Conservation (phyloP, 78 protist genomes). For the Speleostelium caveatum region DNA sequence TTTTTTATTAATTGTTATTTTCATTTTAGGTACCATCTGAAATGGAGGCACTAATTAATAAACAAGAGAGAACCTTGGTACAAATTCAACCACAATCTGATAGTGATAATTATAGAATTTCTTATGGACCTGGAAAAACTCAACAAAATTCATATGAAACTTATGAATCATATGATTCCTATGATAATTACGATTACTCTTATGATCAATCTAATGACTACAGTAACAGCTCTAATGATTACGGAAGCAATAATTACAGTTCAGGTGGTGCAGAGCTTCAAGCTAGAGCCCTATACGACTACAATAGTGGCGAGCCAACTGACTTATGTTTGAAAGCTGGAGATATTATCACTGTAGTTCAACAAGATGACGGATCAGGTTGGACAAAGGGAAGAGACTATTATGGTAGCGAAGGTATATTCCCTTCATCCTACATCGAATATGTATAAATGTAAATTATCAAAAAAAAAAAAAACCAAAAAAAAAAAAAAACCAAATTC, state of each 20-base stretch:
- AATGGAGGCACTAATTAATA: constrained; percentile 58
- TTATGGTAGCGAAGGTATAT: constrained; percentile 60
- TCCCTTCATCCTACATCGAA: constrained; percentile 41
- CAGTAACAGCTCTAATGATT: constrained; percentile 2
- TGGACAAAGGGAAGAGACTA: constrained; percentile 72
- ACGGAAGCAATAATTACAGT: background rate
- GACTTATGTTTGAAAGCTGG: constrained; percentile 62
- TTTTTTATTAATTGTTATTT: background rate
- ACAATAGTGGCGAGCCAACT: constrained; percentile 52
- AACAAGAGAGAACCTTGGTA: constrained; percentile 76
- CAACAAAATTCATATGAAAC: constrained; percentile 5
- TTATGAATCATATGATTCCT: constrained; percentile 40
- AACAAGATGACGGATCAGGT: constrained; percentile 77
- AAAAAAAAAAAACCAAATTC: background rate
- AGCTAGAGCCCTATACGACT: constrained; percentile 74
- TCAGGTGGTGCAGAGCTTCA: constrained; percentile 49
- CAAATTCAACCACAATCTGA: constrained; percentile 79
- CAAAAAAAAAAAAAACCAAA: background rate
- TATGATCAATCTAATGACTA: background rate
- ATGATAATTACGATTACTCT: constrained; percentile 46
- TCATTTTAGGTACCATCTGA: constrained; percentile 41
- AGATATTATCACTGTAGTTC: constrained; percentile 58
- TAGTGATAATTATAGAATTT: constrained; percentile 56
- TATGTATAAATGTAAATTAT: background rate
- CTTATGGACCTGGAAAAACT: constrained; percentile 63